Base-by-base conservation (phyloP, 345 rosid genomes). In the Eucalyptus curtisii region DNA sequence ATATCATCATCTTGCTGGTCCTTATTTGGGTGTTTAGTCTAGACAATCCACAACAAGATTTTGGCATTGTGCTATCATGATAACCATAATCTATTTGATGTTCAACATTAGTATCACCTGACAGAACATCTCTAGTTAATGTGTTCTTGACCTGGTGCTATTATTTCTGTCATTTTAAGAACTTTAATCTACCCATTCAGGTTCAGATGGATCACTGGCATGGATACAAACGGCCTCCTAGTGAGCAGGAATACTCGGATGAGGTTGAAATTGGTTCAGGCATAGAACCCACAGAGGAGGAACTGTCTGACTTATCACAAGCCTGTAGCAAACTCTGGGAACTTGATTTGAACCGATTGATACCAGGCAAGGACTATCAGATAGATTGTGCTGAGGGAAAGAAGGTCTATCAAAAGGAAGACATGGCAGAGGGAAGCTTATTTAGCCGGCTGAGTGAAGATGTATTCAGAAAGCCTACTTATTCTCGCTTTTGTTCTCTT, bases 301-400 rank as follows among this genome's bases (percentile, higher is more conserved):
- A 97, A 92, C 97, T 97, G 88, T 88, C 95, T 79, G 96, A 95
- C 88, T 90, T 97, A 27, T 95, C 97, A 49, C 94, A 92, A 92
- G 99, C 98, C 89, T 97, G 98, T 92, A 93, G 93, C 94, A 95
- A 88, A 91, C 96, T 97, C 55, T 97, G 99, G 99, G 95, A 97
- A 91, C 97, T 96, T 27, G 98, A 97, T 87, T 85, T 85, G 2
- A 96, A 96, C 91, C 97, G 99, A 57, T 92, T 96, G 91, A 90
- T 91, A 44, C 99, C 99, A 27, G 96, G 96, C 86, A 95, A 90
- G 90, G 98, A 96, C 90, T 97, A 97, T 79, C 92, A 92, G 91
- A 97, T 97, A 88, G 99, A 97, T 88, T 95, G 97, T 66, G 99
- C 98, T 88, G 99, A 94, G 82, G 99, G 99, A 68, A 97, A 96